Percentiles rank a stretch among this genome's conserved stretches.
phyloP scores from a whole-genome alignment of 2,329 filamentous ascomycete genomes.

The Ambrosiella cleistominuta region DNA sequence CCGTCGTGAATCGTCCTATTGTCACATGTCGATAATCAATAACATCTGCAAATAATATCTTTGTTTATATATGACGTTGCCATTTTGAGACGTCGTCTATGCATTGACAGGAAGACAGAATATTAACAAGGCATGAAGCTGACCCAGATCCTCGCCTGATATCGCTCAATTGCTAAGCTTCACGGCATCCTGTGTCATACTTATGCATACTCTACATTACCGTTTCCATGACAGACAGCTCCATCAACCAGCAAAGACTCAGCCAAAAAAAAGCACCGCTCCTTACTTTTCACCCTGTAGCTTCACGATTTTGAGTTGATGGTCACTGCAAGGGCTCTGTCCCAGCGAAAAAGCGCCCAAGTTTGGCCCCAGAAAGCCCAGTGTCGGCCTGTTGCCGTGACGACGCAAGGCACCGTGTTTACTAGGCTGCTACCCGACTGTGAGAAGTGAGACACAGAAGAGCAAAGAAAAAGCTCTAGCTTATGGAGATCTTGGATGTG shows the following conservation, averaged over 20 bases:
- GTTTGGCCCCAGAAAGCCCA: not conserved
- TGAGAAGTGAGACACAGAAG: not conserved
- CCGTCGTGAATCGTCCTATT: not conserved
- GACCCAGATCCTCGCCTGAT: not conserved
- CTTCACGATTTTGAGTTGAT: not conserved
- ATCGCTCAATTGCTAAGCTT: not conserved
- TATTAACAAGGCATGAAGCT: not conserved
- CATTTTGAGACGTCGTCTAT: not conserved
- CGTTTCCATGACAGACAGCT: not conserved
- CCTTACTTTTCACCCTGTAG: not conserved
- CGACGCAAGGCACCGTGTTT: conserved; percentile 4
- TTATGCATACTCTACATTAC: not conserved
- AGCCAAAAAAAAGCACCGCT: not conserved
- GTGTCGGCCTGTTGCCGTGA: conserved; percentile 5
- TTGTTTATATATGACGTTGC: not conserved
- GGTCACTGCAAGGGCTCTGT: not conserved
- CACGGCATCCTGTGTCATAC: not conserved
- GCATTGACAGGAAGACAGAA: not conserved
- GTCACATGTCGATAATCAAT: not conserved
- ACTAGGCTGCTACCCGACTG: not conserved
- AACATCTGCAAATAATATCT: not conserved
- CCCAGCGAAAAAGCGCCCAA: not conserved
- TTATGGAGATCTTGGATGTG: not conserved
- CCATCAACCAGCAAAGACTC: no score
- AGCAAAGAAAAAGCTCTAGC: not conserved